phyloP scores from a whole-genome alignment of 345 rosid genomes.

The Gossypium mustelinum region DNA sequence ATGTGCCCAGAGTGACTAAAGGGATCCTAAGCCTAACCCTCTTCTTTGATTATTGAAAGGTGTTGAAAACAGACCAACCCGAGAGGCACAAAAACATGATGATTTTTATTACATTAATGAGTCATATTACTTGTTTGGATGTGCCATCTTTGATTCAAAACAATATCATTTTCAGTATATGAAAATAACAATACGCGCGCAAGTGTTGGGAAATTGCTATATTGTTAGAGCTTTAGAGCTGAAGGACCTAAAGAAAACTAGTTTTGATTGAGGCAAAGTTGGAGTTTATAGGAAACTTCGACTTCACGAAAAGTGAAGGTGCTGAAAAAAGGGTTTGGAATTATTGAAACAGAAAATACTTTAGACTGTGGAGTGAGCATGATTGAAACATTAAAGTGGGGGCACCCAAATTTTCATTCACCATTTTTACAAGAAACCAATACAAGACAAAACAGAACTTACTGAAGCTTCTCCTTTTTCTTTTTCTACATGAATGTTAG shows the following conservation, averaged over 20 bases:
- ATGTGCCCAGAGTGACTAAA: neutral
- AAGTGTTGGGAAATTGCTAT: neutral
- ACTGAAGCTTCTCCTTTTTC: neutral
- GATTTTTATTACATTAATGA: neutral
- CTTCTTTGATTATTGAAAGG: neutral
- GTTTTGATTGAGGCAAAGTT: neutral
- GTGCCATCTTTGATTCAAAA: neutral
- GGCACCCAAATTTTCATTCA: neutral
- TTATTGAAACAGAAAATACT: neutral
- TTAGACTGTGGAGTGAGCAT: neutral
- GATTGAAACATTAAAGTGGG: conserved; percentile 1
- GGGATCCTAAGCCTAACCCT: conserved; percentile 12
- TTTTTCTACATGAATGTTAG: too few relatives aligned
- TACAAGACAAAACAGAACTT: neutral
- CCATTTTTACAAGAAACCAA: neutral
- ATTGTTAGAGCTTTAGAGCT: neutral
- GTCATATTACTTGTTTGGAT: neutral
- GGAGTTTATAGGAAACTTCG: conserved; percentile 14
- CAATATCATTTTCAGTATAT: neutral
- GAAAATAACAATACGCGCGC: neutral
- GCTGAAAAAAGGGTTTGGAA: neutral
- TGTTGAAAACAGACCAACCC: neutral
- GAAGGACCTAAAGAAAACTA: neutral
- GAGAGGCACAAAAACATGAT: neutral
- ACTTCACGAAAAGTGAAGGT: conserved; percentile 14